Base-by-base conservation (phyloP, 345 rosid genomes). In the Capsella bursapastoris region DNA sequence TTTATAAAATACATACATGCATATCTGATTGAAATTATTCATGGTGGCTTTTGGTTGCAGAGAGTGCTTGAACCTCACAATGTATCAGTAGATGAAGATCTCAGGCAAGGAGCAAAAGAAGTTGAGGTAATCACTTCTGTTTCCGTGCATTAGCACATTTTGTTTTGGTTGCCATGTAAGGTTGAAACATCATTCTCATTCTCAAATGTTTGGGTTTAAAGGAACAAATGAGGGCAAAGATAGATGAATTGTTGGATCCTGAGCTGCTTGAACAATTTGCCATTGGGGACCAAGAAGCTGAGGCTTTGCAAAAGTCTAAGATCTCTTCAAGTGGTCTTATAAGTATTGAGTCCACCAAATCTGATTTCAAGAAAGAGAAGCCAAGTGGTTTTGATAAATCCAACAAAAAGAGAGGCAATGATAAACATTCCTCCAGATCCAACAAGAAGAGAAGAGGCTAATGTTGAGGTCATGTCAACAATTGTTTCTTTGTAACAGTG, bases 21-120 rank as follows among this genome's bases (percentile, higher is more conserved):
- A 43, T 64, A 35, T 63, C 35, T 57, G 49, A 70, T 10, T 72
- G 32, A 72, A 58, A 60, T 53, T 53, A 34, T 53, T 71, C 52
- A 56, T 57, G 71, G 43, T 47, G 53, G 11, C 66, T 74, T 55
- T 74, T 57, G 63, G 15, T 40, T 85, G 60, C 92, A 95, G 99
- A 76, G 82, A 40, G 78, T 66, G 49, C 77, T 92, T 73, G 84
- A 82, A 78, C 97, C 98, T n/a, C 99, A 85, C 75, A 86, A 65
- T 44, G 83, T 92, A 73, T 83, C 99, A 0, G 82, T 95, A 72
- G 97, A 89, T 5, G 97, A 92, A 64, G 99, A 92, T 82, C 97
- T 92, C 31, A 88, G 83, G 61, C 92, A 89, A 51, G 99, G 73
- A 10, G 98, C 97, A 35, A 84, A 72, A 84, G 81, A 89, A 87